Percentiles rank a stretch among this genome's conserved stretches.
phyloP scores from a whole-genome alignment of 1,139 yeast species.

The Eremothecium coryli region DNA sequence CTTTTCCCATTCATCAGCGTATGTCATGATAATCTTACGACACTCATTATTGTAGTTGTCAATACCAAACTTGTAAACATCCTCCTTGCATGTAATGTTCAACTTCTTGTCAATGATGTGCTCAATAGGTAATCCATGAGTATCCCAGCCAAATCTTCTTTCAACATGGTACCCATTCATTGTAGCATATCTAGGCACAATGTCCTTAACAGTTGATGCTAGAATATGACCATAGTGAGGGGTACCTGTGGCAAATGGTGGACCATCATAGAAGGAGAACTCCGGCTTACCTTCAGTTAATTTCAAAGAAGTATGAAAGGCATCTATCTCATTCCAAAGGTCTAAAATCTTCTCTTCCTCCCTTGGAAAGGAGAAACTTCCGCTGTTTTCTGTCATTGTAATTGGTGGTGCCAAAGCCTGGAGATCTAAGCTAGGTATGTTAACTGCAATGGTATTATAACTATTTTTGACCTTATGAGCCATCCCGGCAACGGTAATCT shows the following conservation, averaged over 20 bases:
- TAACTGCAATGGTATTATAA: background rate
- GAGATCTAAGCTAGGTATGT: background rate
- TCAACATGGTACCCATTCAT: slow-evolving; percentile 96
- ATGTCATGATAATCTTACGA: slow-evolving; percentile 94
- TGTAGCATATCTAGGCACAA: slow-evolving; percentile 94
- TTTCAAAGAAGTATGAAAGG: slow-evolving; percentile 80
- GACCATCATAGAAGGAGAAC: slow-evolving; percentile 95
- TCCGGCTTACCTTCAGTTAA: slow-evolving; percentile 78
- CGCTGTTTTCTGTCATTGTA: slow-evolving; percentile 20
- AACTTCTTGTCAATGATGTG: slow-evolving; percentile 97
- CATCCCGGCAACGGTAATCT: background rate
- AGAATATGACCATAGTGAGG: slow-evolving; percentile 98
- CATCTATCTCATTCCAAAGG: slow-evolving; percentile 84
- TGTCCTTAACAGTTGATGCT: slow-evolving; percentile 94
- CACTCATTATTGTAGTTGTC: slow-evolving; percentile 91
- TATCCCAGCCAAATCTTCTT: slow-evolving; percentile 99
- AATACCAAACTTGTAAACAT: slow-evolving; percentile 87
- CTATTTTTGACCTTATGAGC: background rate
- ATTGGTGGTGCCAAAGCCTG: background rate
- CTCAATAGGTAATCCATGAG: slow-evolving; percentile 97
- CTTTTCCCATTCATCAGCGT: slow-evolving; percentile 88
- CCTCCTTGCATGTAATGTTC: slow-evolving; percentile 87
- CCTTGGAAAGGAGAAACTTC: slow-evolving; percentile 52
- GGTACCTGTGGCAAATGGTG: slow-evolving; percentile 98
- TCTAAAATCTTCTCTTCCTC: slow-evolving; percentile 78